Base-by-base conservation (phyloP, 192 early-diverging fungal genomes). In the Coemansia sp. region DNA sequence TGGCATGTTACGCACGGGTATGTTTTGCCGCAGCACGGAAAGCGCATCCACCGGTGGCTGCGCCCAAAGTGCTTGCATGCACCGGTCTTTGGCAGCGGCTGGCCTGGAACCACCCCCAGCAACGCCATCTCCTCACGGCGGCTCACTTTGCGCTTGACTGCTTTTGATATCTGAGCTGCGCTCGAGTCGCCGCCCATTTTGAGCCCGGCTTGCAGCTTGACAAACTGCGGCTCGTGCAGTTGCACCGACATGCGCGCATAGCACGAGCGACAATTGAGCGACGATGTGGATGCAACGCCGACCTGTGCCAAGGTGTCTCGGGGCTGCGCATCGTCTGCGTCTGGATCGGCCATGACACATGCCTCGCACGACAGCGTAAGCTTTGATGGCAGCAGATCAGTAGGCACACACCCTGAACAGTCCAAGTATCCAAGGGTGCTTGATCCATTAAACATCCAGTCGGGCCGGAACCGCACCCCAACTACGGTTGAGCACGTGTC, bases 31-130 rank as follows among this genome's bases (percentile, higher is more conserved):
- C 94, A 97, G 83, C 94, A 97, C 1, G 93, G 88, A 70, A 97
- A 97, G 17, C 94, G 85, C 76, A 97, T 91, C 92, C 93, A 97
- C 21, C 94, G 84, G 43, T 87, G 87, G 19, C 91, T 93, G 71
- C 89, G 91, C n/a, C 84, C 69, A 71, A 93, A 97, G 58, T 97
- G 93, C 52, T 83, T 77, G 75, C 94, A 97, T 0, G 89, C 75
- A 2, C 94, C 94, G 55, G 89, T 87, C 39, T 89, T 63, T 0
- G 93, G 90, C 25, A 94, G 76, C 14, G 92, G 87, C 63, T 86
- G 79, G 4, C 92, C 93, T 0, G 90, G 81, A 14, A 88, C 84
- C 38, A 96, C 77, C n/a, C 86, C 88, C 37, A 85, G 63, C 14
- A 61, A 66, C 68, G 72, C 62, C 66, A 85, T 56, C 70, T 89